Conservation (phyloP, 1,284 basidiomycete species). For the Tetrapyrgos nigripes region DNA sequence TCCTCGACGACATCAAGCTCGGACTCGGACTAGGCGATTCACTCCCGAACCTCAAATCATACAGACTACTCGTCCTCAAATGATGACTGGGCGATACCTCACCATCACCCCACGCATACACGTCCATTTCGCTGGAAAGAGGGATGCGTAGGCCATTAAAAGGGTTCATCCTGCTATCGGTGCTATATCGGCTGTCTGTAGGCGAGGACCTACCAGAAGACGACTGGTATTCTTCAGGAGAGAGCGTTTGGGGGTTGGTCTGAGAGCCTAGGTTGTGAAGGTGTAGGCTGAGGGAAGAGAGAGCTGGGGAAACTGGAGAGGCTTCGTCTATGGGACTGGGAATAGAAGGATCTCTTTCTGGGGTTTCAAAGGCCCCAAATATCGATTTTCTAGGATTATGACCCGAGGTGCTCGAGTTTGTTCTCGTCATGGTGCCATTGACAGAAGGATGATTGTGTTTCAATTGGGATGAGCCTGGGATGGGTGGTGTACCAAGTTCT, state of each 20-base stretch:
- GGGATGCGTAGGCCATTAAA: slow-evolving; percentile 25
- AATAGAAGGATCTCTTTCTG: slow-evolving; percentile 15
- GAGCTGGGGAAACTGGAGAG: not conserved
- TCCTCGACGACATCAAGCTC: not conserved
- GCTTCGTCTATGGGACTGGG: slow-evolving; percentile 19
- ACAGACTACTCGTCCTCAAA: slow-evolving; percentile 57
- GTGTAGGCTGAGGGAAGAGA: not conserved
- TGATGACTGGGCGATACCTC: slow-evolving; percentile 43
- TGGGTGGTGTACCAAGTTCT: not conserved
- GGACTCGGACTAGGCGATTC: slow-evolving; percentile 29
- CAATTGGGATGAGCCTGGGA: not conserved
- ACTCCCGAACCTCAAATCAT: slow-evolving; percentile 43
- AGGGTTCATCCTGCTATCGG: too few relatives aligned
- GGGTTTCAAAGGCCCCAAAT: slow-evolving; percentile 65
- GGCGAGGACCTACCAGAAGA: not conserved
- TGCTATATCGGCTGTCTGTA: too few relatives aligned
- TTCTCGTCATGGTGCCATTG: too few relatives aligned
- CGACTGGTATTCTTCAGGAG: slow-evolving; percentile 5
- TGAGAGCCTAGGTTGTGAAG: not conserved
- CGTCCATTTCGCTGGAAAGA: slow-evolving; percentile 65
- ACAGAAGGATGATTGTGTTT: not conserved
- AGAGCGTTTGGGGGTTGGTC: slow-evolving; percentile 24
- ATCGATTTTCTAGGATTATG: slow-evolving; percentile 62
- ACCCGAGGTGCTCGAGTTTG: too few relatives aligned
- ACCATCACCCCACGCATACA: slow-evolving; percentile 46